Evolutionary conservation across 345 rosid genomes (phyloP).

Genomic region (Eucalyptus regnans): DNA sequence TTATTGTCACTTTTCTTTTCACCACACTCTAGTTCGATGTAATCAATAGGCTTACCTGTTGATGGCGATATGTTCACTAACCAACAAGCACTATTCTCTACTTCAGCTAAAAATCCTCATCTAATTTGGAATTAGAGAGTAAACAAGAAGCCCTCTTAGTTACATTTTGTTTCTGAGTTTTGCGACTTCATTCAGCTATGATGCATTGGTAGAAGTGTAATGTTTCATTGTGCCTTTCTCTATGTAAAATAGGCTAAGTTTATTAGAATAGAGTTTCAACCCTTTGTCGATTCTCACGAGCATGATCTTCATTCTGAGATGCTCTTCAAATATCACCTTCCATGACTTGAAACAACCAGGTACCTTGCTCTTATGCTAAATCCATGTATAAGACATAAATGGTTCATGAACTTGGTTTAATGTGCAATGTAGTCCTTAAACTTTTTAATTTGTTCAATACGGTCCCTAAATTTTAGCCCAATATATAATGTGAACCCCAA

Average conservation of each 20-base stretch:
- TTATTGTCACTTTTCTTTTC: background rate
- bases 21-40: background rate
- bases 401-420: background rate
- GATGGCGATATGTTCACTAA: background rate
- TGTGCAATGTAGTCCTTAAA: background rate
- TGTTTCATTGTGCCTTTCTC: background rate
- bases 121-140: background rate
- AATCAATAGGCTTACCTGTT: background rate
- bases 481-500: too few species aligned
- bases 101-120: background rate
- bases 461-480: accelerated
- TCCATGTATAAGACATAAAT: background rate
- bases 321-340: background rate
- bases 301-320: background rate
- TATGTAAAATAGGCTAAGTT: background rate
- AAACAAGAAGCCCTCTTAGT: background rate
- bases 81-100: background rate
- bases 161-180: background rate
- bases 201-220: background rate
- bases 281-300: background rate
- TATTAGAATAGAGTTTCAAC: background rate
- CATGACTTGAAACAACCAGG: background rate
- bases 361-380: background rate
- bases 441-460: too few species aligned
- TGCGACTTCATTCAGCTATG: background rate